phyloP scores from a whole-genome alignment of 1,284 basidiomycete genomes.

The Serendipita sp. region DNA sequence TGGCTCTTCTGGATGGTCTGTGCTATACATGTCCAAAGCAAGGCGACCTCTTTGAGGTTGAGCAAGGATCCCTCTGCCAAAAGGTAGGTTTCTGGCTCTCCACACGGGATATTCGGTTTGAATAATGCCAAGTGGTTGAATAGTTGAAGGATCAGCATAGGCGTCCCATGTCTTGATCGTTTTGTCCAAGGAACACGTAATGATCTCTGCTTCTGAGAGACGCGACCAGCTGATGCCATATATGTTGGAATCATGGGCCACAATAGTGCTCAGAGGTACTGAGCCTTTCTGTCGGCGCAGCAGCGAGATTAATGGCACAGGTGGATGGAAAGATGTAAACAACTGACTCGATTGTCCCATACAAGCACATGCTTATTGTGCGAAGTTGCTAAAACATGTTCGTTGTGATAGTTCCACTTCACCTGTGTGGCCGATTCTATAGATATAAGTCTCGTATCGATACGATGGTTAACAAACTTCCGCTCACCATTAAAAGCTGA shows the following conservation, averaged over 20 bases:
- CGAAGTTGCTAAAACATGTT: conserved; percentile 74
- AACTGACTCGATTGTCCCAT: conserved; percentile 69
- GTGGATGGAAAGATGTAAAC: conserved; percentile 10
- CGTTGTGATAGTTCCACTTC: conserved; percentile 84
- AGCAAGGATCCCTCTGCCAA: conserved; percentile 80
- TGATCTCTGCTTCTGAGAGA: conserved; percentile 53
- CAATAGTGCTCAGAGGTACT: conserved; percentile 60
- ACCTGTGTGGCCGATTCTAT: conserved; percentile 81
- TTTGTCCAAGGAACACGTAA: conserved; percentile 86
- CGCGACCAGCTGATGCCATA: conserved; percentile 95
- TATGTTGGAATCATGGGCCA: conserved; percentile 76
- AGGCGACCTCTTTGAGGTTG: conserved; percentile 83
- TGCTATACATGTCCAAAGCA: conserved; percentile 71
- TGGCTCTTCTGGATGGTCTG: conserved; percentile 34
- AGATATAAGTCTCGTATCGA: background rate
- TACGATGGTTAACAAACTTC: background rate
- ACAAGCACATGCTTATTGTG: conserved; percentile 72
- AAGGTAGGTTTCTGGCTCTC: conserved; percentile 85
- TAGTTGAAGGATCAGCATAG: conserved; percentile 7
- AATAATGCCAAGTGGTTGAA: conserved; percentile 44
- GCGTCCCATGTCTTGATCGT: conserved; percentile 77
- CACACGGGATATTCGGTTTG: conserved; percentile 81
- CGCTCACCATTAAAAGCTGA: conserved; percentile 58
- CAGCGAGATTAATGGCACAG: background rate
- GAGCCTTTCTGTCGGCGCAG: conserved; percentile 62